Percentiles rank a stretch among this genome's conserved stretches.
phyloP scores from a whole-genome alignment of 805 yeast genomes.

The Candida stauntonica region DNA sequence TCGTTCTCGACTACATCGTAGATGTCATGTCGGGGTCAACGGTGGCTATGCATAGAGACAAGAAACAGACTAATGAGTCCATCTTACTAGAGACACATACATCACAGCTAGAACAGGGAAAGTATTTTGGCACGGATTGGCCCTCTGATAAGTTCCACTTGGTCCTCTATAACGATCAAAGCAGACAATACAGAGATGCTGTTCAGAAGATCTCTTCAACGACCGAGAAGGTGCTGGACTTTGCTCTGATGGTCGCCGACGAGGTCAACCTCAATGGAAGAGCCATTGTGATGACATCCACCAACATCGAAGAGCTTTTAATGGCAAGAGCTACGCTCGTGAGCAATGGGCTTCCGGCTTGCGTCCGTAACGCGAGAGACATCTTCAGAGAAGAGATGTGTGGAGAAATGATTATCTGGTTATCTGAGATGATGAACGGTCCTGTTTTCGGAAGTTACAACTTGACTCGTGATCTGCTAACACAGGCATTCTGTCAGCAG shows the following conservation, averaged over 20 bases:
- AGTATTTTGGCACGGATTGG: conserved; percentile 42
- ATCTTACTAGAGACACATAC: conserved; percentile 33
- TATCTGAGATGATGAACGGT: conserved; percentile 52
- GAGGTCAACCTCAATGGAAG: conserved; percentile 61
- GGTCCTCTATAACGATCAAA: conserved; percentile 73
- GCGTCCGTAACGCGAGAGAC: conserved; percentile 65
- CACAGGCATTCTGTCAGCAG: conserved; percentile 52
- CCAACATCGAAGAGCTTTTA: conserved; percentile 44
- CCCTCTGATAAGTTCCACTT: conserved; percentile 47
- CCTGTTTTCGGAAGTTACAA: conserved; percentile 47
- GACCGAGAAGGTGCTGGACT: conserved; percentile 57
- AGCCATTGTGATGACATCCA: conserved; percentile 60
- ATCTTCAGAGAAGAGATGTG: conserved; percentile 78
- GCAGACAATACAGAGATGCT: conserved; percentile 71
- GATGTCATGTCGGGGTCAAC: conserved; percentile 50
- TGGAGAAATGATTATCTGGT: conserved; percentile 65
- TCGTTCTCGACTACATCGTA: conserved; percentile 52
- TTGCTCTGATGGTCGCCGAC: conserved; percentile 68
- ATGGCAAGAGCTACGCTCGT: conserved; percentile 53
- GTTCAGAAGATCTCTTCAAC: conserved; percentile 58
- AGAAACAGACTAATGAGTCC: conserved; percentile 24
- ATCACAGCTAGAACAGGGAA: conserved; percentile 29
- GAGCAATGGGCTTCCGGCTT: conserved; percentile 60
- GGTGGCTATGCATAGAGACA: conserved; percentile 24
- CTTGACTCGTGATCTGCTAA: conserved; percentile 44